Conservation (phyloP, 345 rosid genomes). For the Hibiscus syriacus region DNA sequence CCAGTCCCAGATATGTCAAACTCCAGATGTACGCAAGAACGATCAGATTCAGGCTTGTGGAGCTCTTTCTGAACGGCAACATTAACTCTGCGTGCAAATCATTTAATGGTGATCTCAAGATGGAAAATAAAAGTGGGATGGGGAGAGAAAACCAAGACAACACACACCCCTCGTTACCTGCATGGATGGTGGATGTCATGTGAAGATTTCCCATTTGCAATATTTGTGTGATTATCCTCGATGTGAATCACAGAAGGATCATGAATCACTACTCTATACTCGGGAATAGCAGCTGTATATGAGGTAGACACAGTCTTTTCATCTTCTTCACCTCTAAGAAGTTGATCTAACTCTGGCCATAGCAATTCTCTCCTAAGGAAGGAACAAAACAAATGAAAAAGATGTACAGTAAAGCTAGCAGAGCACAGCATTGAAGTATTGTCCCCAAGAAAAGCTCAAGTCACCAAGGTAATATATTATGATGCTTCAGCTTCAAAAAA, state of each 20-base stretch:
- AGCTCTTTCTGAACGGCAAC: slow-evolving; percentile 81
- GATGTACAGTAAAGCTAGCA: slow-evolving; percentile 6
- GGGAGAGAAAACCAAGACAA: not conserved
- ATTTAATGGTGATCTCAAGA: not conserved
- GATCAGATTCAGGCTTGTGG: slow-evolving; percentile 78
- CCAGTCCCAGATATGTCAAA: slow-evolving; percentile 71
- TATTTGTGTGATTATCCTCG: slow-evolving; percentile 26
- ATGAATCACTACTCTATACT: slow-evolving; percentile 72
- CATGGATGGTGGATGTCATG: slow-evolving; percentile 83
- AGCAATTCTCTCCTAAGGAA: slow-evolving; percentile 59
- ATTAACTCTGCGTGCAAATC: slow-evolving; percentile 46
- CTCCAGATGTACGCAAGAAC: slow-evolving; percentile 92
- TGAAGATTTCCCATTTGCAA: slow-evolving; percentile 51
- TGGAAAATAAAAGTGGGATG: not conserved
- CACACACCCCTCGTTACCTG: slow-evolving; percentile 44
- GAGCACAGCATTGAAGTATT: not conserved
- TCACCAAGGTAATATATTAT: not conserved
- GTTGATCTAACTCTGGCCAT: slow-evolving; percentile 80
- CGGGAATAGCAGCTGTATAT: slow-evolving; percentile 82
- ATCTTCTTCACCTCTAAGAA: slow-evolving; percentile 81
- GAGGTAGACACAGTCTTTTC: slow-evolving; percentile 53
- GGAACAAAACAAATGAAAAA: not conserved
- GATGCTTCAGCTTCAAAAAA: slow-evolving; percentile 3
- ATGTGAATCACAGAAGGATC: slow-evolving; percentile 28
- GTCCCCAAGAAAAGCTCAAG: slow-evolving; percentile 1